Base-by-base conservation (phyloP, 2,329 filamentous ascomycete species). In the Trichophyton benhamiae region DNA sequence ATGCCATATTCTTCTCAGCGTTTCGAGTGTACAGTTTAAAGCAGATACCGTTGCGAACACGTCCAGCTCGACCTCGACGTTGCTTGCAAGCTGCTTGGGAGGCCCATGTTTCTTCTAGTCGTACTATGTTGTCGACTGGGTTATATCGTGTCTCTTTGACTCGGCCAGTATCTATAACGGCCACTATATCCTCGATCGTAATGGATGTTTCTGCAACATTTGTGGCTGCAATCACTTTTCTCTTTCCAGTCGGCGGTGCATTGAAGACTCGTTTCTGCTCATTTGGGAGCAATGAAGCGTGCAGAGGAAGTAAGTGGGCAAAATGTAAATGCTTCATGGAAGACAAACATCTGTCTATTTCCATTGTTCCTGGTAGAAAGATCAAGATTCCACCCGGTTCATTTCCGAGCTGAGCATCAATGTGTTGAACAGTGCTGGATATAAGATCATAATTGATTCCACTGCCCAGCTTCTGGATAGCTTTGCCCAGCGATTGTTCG, bases 121-220 rank as follows among this genome's bases (percentile, higher is more conserved):
- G 91, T 49, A 95, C 87, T 86, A 97, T 96, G 71, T 96, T 96
- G 71, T 87, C 95, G 65, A 87, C 83, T 0, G 90, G 84, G 71
- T 97, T 94, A 68, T 91, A 97, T 71, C 89, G 92, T 0, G 91
- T 99, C 74, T 99, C 92, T 71, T 99, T 99, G 63, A 99, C 94
- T 60, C 90, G 86, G 30, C 94, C 94, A 9, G 88, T 94, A 72
- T 99, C 94, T 65, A 99, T 92, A 53, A 99, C 94, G 1, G 89
- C 92, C 1, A 97, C 88, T 60, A 99, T 89, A 70, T 99, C 94
- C 70, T 96, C 91, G 63, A 99, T 99, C 0, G 94, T 99, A 72
- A 99, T 97, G 1, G 94, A 97, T 0, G 94, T 99, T 73, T 99
- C 94, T 1, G 94, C 94, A 1, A 99, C 92, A 69, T 99, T 99